A percentile compares a stretch with the other conserved stretches of the same genome.
Conservation (phyloP, 1,284 basidiomycete genomes). For the Leccinum fallax region DNA sequence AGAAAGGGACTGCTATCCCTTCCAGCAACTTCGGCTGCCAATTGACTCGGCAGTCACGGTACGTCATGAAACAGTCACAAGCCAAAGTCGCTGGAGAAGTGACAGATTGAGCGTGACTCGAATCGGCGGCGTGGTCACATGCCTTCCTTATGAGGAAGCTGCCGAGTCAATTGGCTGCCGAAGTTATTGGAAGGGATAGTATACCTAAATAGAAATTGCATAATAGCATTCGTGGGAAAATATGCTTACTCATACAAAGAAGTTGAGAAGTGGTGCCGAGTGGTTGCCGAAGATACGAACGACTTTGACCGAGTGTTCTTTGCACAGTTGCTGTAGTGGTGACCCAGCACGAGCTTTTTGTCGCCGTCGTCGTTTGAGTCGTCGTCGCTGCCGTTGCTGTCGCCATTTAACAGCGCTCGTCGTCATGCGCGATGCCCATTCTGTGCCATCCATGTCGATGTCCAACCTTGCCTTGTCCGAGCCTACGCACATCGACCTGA, state of each 20-base stretch:
- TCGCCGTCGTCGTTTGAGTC: neutral
- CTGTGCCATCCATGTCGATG: conserved; percentile 30
- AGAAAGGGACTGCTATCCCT: conserved; percentile 6
- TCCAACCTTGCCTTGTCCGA: conserved; percentile 38
- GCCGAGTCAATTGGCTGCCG: neutral
- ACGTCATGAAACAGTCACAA: neutral
- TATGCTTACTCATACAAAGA: conserved; percentile 27
- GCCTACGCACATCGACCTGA: conserved; percentile 59
- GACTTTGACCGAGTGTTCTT: conserved; percentile 20
- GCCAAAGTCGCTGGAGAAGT: neutral
- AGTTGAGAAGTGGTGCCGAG: conserved; percentile 22
- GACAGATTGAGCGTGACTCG: neutral
- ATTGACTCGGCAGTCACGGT: neutral
- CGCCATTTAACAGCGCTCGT: conserved; percentile 5
- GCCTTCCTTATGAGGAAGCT: neutral
- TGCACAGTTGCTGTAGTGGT: conserved; percentile 15
- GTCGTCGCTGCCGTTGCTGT: conserved; percentile 3
- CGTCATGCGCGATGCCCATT: conserved; percentile 35
- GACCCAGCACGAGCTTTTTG: neutral
- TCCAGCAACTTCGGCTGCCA: neutral
- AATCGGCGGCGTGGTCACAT: neutral
- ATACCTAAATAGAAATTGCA: conserved; percentile 3
- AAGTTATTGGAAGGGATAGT: neutral
- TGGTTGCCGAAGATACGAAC: conserved; percentile 33
- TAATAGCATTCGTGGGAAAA: conserved; percentile 22